Evolutionary conservation across 805 yeast species (phyloP), one percentile per base, ranked within the genome.

Genomic region (Kuraishia ogatae): DNA sequence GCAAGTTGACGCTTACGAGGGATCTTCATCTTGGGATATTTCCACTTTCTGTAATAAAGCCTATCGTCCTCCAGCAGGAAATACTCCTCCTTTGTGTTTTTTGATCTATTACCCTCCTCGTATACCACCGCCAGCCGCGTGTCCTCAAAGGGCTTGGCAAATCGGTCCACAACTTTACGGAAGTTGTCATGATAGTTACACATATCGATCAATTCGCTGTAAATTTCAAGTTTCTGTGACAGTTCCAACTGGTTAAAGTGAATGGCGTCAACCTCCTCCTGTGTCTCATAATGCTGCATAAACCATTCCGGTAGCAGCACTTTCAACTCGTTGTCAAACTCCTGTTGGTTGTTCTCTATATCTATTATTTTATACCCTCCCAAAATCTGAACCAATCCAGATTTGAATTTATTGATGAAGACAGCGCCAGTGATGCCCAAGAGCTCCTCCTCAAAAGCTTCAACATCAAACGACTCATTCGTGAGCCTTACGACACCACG

Each of bases 401-500:
- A 57, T 53, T 79, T 75, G 39, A 82, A 69, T 56, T 71, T 76
- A 55, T 73, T 72, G 15, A 75, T 61, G 53, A 82, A 69, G 50
- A 73, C 66, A 0, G 70, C 66, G 17, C 78, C 80, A 22, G 66
- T 65, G 22, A 75, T 58, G 17, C 77, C 78, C 24, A 82, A 69
- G 15, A 84, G 67, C 60, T 84, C 90, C 61, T 83, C 83, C 61
- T 84, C 90, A 57, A 84, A 76, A 20, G 78, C 69, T 56, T 82
- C 85, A 7, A 78, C 76, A 60, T 83, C 85, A 59, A 84, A 80
- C 13, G 72, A 72, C 54, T 83, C 87, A 6, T 72, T 69, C 13
- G 71, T 70, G 54, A 84, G 64, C 59, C 74, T 79, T 39, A 83
- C 64, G 52, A 74, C 72, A 23, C 81, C 82, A 54, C 83, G 76